Base-by-base conservation (phyloP, 805 yeast genomes). In the Monosporozyma yasuniensis region DNA sequence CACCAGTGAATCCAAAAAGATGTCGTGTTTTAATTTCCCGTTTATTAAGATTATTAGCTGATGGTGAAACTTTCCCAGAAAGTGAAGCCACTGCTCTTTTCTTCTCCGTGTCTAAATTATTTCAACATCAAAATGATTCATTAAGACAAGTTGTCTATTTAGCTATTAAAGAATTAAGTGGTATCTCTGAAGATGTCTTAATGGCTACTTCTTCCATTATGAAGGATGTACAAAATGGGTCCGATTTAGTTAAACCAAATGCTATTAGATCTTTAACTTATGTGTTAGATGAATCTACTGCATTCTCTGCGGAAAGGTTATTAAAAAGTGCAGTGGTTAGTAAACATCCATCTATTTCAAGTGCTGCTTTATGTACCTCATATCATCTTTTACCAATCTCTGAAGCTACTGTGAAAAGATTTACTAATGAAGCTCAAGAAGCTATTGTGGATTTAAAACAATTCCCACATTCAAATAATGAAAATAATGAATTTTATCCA, bases 181-280 rank as follows among this genome's bases (percentile, higher is more conserved):
- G 83, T 18, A 78, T 84, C 54, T 87, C 96, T 19, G 87, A 87
- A 58, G 97, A 93, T 68, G 88, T 89, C 50, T 78, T 93, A 68
- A 93, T 93, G 98, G 97, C 91, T 25, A 93, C 99, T 25, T 87
- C 96, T 2, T 89, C 96, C 25, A 90, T 93, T 64, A 93, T 93
- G 97, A 90, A 90, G 71, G 99, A 93, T 71, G 87, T 93, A 49
- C 97, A 95, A 71, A 83, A 82, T 56, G 91, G 91, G 50, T 95
- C 87, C 52, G 73, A 80, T 55, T 73, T 88, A 54, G 89, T 84
- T 70, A 88, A 89, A 64, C 96, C 99, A 50, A 85, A 93, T 65
- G 98, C 99, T 22, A 84, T 93, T 55, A 81, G 99, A 67, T 85
- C 98, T 0, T 76, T 93, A 61, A 81, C 90, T 19, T 79, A 95